Percentiles rank a stretch among this genome's conserved stretches.
Evolutionary conservation across 2,329 filamentous ascomycete genomes (phyloP).

Genomic region (Xylogone sp.): DNA sequence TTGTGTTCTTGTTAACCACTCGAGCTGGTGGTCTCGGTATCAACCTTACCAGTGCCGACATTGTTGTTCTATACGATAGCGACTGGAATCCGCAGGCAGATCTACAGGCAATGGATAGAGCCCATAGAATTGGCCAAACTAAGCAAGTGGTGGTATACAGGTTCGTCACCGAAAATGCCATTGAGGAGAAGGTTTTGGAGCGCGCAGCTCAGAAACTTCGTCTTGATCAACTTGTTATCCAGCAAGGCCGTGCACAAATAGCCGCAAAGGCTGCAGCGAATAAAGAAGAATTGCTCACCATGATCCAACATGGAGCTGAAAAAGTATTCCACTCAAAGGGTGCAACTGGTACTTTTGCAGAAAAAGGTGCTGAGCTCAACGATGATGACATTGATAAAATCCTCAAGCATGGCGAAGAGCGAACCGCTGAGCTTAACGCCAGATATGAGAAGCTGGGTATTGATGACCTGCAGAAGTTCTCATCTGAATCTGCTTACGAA

Average conservation of each 20-base stretch:
- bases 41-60: constrained; percentile 92
- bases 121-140: constrained; percentile 96
- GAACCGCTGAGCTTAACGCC: constrained; percentile 85
- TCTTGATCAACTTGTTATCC: constrained; percentile 94
- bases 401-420: constrained; percentile 77
- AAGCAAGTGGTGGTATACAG: constrained; percentile 97
- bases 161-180: constrained; percentile 96
- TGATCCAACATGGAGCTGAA: constrained; percentile 99
- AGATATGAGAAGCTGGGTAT: constrained; percentile 97
- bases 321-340: constrained; percentile 81
- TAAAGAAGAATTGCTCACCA: constrained; percentile 92
- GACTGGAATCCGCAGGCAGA: constrained; percentile 99
- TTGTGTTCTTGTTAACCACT: constrained; percentile 92
- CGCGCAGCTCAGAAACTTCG: constrained; percentile 94
- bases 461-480: constrained; percentile 96
- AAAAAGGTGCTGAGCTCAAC: constrained; percentile 59
- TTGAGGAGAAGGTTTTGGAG: constrained; percentile 97
- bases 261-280: constrained; percentile 88
- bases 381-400: constrained; percentile 92
- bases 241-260: constrained; percentile 90
- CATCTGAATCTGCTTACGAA: constrained; percentile 94
- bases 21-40: constrained; percentile 94
- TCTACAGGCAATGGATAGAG: constrained; percentile 97
- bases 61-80: constrained; percentile 94
- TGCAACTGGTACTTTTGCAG: constrained; percentile 54